These are phyloP conservation scores for Mycosarcoma mackinlayi DNA, from an alignment of 1,284 basidiomycete genomes.

Conservation along the genomic window DNA sequence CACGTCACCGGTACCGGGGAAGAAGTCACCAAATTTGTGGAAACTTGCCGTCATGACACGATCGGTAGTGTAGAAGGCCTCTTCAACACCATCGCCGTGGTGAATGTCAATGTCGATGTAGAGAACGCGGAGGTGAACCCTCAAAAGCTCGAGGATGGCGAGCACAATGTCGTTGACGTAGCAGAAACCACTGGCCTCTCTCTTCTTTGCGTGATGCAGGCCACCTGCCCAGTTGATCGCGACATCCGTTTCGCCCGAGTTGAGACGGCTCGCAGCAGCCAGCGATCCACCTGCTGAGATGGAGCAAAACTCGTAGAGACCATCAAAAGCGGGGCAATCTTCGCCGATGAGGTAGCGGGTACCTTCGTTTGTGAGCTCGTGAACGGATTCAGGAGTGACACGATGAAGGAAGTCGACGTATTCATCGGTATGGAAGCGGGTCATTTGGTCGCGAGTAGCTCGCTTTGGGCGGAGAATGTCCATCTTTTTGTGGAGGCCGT, in stretches of 20 bases:
- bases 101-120: conserved; percentile 99
- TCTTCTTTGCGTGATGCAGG: conserved; percentile 96
- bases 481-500: conserved; percentile 90
- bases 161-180: conserved; percentile 84
- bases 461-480: conserved; percentile 84
- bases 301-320: conserved; percentile 95
- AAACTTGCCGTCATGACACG: conserved; percentile 96
- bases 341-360: conserved; percentile 74
- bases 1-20: conserved; percentile 81
- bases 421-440: conserved; percentile 95
- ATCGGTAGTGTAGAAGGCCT: conserved; percentile 97
- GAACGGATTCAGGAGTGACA: conserved; percentile 76
- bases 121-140: conserved; percentile 81
- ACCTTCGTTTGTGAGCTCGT: conserved; percentile 79
- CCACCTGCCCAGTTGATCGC: conserved; percentile 98
- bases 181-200: conserved; percentile 95
- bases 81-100: conserved; percentile 98
- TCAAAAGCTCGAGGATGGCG: conserved; percentile 65
- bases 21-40: conserved; percentile 94
- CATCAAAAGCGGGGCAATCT: conserved; percentile 96
- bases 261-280: conserved; percentile 85
- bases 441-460: conserved; percentile 84
- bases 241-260: conserved; percentile 86
- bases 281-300: conserved; percentile 87
- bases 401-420: conserved; percentile 89